A percentile compares a stretch with the other conserved stretches of the same genome.
phyloP scores from a whole-genome alignment of 2,329 filamentous ascomycete genomes.

The Epichloe baconii region DNA sequence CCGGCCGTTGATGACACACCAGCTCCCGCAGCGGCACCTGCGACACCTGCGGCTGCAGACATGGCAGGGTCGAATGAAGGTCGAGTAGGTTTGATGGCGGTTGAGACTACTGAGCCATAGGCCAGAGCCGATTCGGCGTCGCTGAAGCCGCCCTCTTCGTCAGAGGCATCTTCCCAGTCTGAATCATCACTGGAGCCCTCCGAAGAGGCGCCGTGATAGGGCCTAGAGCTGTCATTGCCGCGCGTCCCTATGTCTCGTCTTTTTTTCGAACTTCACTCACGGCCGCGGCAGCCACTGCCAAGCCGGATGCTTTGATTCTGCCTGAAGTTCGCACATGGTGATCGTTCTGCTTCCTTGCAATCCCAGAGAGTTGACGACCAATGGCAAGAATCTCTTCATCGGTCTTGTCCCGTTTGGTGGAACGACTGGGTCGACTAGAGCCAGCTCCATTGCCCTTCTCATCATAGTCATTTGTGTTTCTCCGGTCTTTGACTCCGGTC shows the following conservation, averaged over 20 bases:
- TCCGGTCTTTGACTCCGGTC: background rate
- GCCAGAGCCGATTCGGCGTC: constrained; percentile 28
- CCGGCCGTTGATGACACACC: constrained; percentile 3
- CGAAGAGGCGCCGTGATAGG: constrained; percentile 17
- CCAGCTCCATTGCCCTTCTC: background rate
- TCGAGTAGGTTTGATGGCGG: constrained; percentile 10
- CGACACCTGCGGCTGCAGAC: constrained; percentile 16
- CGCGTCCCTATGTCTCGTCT: constrained; percentile 22
- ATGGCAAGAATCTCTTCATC: constrained; percentile 46
- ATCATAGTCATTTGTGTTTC: background rate
- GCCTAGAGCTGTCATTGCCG: constrained; percentile 28
- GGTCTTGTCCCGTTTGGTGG: constrained; percentile 25
- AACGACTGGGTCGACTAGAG: constrained; percentile 2
- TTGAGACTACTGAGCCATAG: constrained; percentile 19
- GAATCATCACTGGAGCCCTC: constrained; percentile 29
- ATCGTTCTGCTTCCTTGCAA: constrained; percentile 37
- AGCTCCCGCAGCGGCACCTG: constrained; percentile 23
- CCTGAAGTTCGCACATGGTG: constrained; percentile 33
- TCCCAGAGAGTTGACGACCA: constrained; percentile 39
- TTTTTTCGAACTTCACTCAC: constrained; percentile 28
- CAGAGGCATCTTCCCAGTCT: constrained; percentile 45
- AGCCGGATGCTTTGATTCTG: constrained; percentile 12
- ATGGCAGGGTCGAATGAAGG: constrained; percentile 2
- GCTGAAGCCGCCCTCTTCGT: constrained; percentile 25
- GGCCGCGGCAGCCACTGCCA: constrained; percentile 26